Base-by-base conservation (phyloP, 2,329 filamentous ascomycete genomes). In the Pestalotiopsis fici region DNA sequence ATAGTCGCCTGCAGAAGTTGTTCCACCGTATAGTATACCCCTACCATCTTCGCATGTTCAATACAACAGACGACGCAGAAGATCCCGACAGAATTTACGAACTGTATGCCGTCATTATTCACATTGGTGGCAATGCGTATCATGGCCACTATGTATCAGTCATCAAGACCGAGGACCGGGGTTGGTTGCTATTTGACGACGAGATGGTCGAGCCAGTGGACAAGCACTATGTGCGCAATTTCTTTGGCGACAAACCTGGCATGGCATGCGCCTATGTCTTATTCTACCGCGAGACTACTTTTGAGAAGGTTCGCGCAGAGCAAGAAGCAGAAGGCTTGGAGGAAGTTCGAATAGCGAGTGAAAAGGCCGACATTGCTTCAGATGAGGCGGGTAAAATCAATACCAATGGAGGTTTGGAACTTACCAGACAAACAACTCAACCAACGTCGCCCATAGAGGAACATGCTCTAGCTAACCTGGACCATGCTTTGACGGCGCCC, bases 181-280 rank as follows among this genome's bases (percentile, higher is more conserved):
- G 96, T 31, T 99, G 96, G 96, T 83, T 99, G 55, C 83, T 99
- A 5, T 99, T 99, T 74, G 96, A 99, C 73, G 96, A 99, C 75
- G 96, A 99, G 81, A 94, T 98, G 89, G 96, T 99, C 4, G 96
- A 99, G 78, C 96, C 96, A 0, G 96, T 99, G 4, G 94, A 98
- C 79, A 98, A 98, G 80, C 91, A 93, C 76, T 99, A 97, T 76
- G 96, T 99, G 47, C 89, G 92, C 71, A 98, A 97, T 78, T 99
- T 99, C 81, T 99, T 99, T 74, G 96, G 96, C 18, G 96, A 98
- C 77, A 94, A 93, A 75, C 91, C 92, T 0, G 94, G 94, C 3
- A 89, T 97, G 78, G 96, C 96, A 11, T 98, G 95, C 74, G 96
- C 96, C 35, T 99, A 99, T 75, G 95, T 99, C 18, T 84, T 99